Conservation (phyloP, 2,329 filamentous ascomycete species). For the Acrodontium crateriforme region DNA sequence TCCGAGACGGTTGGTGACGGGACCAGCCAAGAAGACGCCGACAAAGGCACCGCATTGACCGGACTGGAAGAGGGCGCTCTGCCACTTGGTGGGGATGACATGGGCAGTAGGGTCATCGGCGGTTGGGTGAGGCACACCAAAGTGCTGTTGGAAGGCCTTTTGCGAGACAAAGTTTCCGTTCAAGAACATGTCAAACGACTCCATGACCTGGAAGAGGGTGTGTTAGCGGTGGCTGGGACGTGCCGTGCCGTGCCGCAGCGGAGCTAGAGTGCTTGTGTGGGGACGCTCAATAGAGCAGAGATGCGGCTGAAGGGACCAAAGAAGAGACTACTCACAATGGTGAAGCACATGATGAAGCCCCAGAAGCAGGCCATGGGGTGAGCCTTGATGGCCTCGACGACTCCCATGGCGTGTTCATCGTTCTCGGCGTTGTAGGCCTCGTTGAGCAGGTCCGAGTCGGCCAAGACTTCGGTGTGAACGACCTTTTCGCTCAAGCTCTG, state of each 20-base stretch:
- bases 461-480: constrained; percentile 10
- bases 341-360: constrained; percentile 36
- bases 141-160: constrained; percentile 29
- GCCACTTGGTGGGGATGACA: constrained; percentile 40
- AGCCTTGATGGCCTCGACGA: constrained; percentile 31
- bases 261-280: too few species aligned
- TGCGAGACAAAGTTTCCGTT: constrained; percentile 43
- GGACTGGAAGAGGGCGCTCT: constrained; percentile 39
- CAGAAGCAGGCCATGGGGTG: constrained; percentile 37
- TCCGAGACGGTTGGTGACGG: constrained; percentile 41
- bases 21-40: constrained; percentile 44
- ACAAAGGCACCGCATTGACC: constrained; percentile 44
- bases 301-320: too few species aligned
- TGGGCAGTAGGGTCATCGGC: too few species aligned
- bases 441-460: constrained; percentile 25
- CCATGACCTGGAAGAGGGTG: constrained; percentile 16
- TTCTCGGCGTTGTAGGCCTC: constrained; percentile 41
- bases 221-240: too few species aligned
- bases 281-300: too few species aligned
- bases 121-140: too few species aligned
- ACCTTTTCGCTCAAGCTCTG: too few species aligned
- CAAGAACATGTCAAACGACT: constrained; percentile 45
- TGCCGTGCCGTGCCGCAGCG: too few species aligned
- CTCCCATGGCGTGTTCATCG: constrained; percentile 32
- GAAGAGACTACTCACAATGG: constrained; percentile 27